Conservation (phyloP, 2,329 filamentous ascomycete species). For the Aspergillus clavatus region DNA sequence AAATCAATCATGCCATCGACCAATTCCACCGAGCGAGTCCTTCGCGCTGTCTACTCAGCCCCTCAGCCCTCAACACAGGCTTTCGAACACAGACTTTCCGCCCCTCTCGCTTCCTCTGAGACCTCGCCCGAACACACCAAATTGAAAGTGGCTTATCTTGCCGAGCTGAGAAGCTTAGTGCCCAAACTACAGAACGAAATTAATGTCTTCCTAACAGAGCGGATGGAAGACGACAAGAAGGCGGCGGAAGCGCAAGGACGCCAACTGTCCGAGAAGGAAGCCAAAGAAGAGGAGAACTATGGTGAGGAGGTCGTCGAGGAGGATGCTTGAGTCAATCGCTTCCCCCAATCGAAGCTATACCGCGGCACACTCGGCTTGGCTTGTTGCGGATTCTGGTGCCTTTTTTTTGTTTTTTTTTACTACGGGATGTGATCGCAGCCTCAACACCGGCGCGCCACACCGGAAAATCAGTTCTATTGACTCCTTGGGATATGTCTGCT, state of each 20-base stretch:
- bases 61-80: constrained; percentile 25
- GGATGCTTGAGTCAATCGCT: constrained; percentile 43
- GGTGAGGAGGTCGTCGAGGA: constrained; percentile 74
- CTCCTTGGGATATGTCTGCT: constrained; percentile 22
- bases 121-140: constrained; percentile 19
- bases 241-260: constrained; percentile 31
- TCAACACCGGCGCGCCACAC: not conserved
- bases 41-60: constrained; percentile 27
- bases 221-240: constrained; percentile 58
- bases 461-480: constrained; percentile 8
- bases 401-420: not conserved
- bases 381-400: not conserved
- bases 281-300: constrained; percentile 59
- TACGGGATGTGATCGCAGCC: not conserved
- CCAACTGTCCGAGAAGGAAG: constrained; percentile 34
- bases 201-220: constrained; percentile 56
- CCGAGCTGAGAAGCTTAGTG: constrained; percentile 46
- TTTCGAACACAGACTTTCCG: constrained; percentile 30
- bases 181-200: constrained; percentile 53
- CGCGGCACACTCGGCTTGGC: not conserved
- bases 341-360: constrained; percentile 10
- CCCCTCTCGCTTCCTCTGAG: constrained; percentile 15
- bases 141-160: constrained; percentile 52
- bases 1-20: constrained; percentile 7
- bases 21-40: constrained; percentile 7